Percentiles rank a stretch among this genome's conserved stretches.
phyloP scores from a whole-genome alignment of 768 basidiomycete species.

The Hygrocybe punicea region DNA sequence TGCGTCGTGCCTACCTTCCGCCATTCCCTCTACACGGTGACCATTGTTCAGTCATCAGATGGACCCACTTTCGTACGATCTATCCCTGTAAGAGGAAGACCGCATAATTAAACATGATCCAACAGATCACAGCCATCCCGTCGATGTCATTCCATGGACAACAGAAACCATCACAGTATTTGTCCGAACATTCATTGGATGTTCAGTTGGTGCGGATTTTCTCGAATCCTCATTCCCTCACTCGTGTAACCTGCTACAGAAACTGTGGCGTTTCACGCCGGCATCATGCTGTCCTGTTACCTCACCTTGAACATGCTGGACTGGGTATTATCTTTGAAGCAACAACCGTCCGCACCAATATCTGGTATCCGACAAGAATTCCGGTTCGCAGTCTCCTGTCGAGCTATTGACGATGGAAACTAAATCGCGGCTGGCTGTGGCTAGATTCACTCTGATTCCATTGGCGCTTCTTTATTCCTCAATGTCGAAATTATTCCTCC shows the following conservation, averaged over 20 bases:
- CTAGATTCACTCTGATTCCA: constrained; percentile 69
- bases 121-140: constrained; percentile 40
- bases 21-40: not conserved
- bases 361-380: constrained; percentile 64
- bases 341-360: constrained; percentile 1
- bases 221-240: not conserved
- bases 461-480: constrained; percentile 83
- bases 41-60: constrained; percentile 62
- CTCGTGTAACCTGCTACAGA: constrained; percentile 42
- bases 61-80: constrained; percentile 61
- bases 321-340: constrained; percentile 25
- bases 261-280: constrained; percentile 69
- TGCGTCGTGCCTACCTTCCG: constrained; percentile 36
- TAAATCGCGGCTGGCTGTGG: not conserved
- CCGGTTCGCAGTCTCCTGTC: constrained; percentile 37
- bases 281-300: constrained; percentile 58
- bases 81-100: not conserved
- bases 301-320: constrained; percentile 46
- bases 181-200: constrained; percentile 60
- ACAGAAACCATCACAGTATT: constrained; percentile 49
- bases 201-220: constrained; percentile 50
- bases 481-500: constrained; percentile 74
- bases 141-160: constrained; percentile 49
- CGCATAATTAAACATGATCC: not conserved
- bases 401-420: not conserved